Percentiles rank a stretch among this genome's conserved stretches.
phyloP scores from a whole-genome alignment of 2,329 filamentous ascomycete genomes.

The Pyrenochaeta sp. region DNA sequence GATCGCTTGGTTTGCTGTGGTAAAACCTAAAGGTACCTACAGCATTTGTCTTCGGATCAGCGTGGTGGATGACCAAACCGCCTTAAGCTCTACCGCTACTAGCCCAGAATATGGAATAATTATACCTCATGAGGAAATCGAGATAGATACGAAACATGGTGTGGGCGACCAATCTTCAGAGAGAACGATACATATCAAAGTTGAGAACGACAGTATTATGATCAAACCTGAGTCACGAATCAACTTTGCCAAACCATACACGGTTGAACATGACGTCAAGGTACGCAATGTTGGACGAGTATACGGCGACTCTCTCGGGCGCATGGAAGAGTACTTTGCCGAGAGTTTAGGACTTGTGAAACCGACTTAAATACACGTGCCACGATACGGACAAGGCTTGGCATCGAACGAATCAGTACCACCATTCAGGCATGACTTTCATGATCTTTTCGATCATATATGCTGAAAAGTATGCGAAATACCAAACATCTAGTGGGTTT shows the following conservation, averaged over 20 bases:
- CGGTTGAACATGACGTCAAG: constrained; percentile 40
- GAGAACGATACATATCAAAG: constrained; percentile 7
- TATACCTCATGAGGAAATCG: not conserved
- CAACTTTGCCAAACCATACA: constrained; percentile 33
- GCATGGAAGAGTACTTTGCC: constrained; percentile 10
- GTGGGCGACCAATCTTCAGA: constrained; percentile 1
- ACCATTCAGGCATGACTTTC: no score
- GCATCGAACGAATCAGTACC: no score
- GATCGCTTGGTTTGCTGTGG: constrained; percentile 9
- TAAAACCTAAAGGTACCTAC: constrained; percentile 1
- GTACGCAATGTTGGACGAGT: constrained; percentile 34
- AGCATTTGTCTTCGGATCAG: constrained; percentile 10
- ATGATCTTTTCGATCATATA: no score
- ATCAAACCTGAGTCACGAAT: constrained; percentile 29
- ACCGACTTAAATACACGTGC: no score
- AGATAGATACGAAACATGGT: not conserved
- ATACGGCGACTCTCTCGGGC: constrained; percentile 1
- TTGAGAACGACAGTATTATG: constrained; percentile 6
- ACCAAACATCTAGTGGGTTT: no score
- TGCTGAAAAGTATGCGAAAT: no score
- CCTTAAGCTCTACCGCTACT: constrained; percentile 4
- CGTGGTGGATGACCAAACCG: constrained; percentile 7
- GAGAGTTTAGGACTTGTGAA: not conserved
- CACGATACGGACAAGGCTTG: no score
- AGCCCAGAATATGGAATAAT: constrained; percentile 12